phyloP scores from a whole-genome alignment of 352 stramenopile genomes.

The Phytophthora pluvialis region DNA sequence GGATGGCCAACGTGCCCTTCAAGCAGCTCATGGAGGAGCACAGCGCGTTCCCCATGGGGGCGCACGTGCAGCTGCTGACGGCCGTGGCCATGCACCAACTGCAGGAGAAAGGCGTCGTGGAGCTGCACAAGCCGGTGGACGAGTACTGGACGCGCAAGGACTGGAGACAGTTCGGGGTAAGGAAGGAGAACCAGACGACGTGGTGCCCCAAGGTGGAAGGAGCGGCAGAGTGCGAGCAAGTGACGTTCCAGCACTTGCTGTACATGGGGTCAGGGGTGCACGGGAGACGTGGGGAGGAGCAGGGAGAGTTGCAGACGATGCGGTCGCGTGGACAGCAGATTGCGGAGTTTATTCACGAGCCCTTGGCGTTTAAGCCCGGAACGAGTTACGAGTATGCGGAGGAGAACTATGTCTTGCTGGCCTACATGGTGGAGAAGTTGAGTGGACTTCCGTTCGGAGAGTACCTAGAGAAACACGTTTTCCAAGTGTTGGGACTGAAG shows the following conservation, averaged over 20 bases:
- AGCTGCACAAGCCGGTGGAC: constrained; percentile 43
- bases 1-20: constrained; percentile 57
- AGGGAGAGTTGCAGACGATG: constrained; percentile 24
- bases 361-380: constrained; percentile 56
- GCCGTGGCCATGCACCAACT: constrained; percentile 65
- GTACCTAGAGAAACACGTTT: constrained; percentile 56
- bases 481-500: constrained; percentile 39
- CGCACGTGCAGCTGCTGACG: constrained; percentile 66
- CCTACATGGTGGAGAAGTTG: constrained; percentile 72
- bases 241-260: constrained; percentile 75
- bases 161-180: constrained; percentile 49
- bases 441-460: constrained; percentile 43
- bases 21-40: constrained; percentile 47
- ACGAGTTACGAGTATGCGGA: constrained; percentile 60
- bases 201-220: constrained; percentile 55
- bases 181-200: constrained; percentile 47
- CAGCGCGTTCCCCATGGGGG: constrained; percentile 64
- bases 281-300: constrained; percentile 8
- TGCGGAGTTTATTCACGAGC: constrained; percentile 55
- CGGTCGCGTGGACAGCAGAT: constrained; percentile 45
- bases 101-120: constrained; percentile 52
- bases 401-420: constrained; percentile 62
- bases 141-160: constrained; percentile 45
- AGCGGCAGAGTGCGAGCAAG: constrained; percentile 37
- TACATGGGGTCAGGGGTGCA: constrained; percentile 63